Base-by-base conservation (phyloP, 108 stramenopile genomes). In the Discostella pseudostelligera region DNA sequence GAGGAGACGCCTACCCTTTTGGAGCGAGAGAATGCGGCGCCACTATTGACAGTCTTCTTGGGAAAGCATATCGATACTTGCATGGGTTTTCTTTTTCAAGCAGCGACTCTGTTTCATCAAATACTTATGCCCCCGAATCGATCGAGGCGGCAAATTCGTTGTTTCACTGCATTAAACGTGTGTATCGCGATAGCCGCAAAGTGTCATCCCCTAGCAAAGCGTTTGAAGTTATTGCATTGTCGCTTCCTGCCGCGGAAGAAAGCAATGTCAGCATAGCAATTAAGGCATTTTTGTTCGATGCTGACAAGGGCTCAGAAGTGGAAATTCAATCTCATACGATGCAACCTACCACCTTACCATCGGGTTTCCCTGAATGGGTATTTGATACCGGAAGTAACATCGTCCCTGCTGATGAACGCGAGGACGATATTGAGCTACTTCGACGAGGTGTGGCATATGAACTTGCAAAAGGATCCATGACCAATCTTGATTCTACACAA, bases 111-210 rank as follows among this genome's bases (percentile, higher is more conserved):
- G 53, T 59, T 24, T 19, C 37, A 19, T 53, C 53, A 25, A 59
- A 20, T 25, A 28, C 35, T 9, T 59, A 56, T 56, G 44, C 65
- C 32, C 87, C 85, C 48, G 93, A 94, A 81, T 84, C 71, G 48
- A 64, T 79, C 0, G 49, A 60, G 19, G 86, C 87, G 32, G 86
- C 93, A 39, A 82, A 76, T 32, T 74, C 74, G 56, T 76, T 94
- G 22, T 94, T 91, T 62, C 77, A 88, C n/a, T 88, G 90, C 63
- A 73, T 94, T 2, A 56, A 76, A 24, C 74, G 93, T 64, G 74
- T 87, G 53, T 89, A 87, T 56, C 62, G 78, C 22, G 60, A 76
- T 5, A 81, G 83, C 13, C 68, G 87, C 32, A 76, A 72, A 39
- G 59, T 83, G 0, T 32, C 32, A 32, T 77, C 84, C 13, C 93